Base-by-base conservation (phyloP, 805 yeast genomes). In the Kazachstania taianensis region DNA sequence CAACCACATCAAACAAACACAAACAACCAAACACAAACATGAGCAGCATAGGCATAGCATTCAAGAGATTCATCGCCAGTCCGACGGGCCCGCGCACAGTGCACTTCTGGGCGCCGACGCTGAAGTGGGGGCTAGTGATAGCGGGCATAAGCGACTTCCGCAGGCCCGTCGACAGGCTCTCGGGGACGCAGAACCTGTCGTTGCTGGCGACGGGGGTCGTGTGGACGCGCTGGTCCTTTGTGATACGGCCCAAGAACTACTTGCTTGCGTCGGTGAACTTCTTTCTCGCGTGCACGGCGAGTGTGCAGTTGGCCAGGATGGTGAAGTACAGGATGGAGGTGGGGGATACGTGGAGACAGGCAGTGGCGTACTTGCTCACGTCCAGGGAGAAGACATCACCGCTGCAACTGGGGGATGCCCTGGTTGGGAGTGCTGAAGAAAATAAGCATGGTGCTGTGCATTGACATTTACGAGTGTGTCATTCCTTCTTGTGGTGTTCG, bases 141-240 rank as follows among this genome's bases (percentile, higher is more conserved):
- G 98, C 98, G 12, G 97, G 98, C 39, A 68, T 84, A 43, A 78
- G 71, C 53, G 98, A 89, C 61, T 65, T 81, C 43, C 69, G 73
- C 44, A 78, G 97, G 64, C 97, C 98, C 2, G 95, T 85, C 27
- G 96, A 89, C 53, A 78, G 79, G 51, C 69, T 89, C 33, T 78
- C 92, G 25, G 96, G 96, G 39, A 78, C 94, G 17, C 65, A 60
- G 37, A 53, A 49, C 20, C 41, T 54, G 39, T 94, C 97, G 2
- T 69, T 89, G 39, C 70, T 82, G 49, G 86, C 87, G 32, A 89
- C 98, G 1, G 98, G 96, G 37, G 75, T 75, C 36, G 85, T 89
- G 50, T 89, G 98, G 98, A 89, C 98, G 24, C 76, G 98, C 61
- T 89, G 97, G 97, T 86, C 96, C 12, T 73, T 87, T 62, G 92